Evolutionary conservation across 345 rosid genomes (phyloP).

Genomic region (Eucalyptus regnans): DNA sequence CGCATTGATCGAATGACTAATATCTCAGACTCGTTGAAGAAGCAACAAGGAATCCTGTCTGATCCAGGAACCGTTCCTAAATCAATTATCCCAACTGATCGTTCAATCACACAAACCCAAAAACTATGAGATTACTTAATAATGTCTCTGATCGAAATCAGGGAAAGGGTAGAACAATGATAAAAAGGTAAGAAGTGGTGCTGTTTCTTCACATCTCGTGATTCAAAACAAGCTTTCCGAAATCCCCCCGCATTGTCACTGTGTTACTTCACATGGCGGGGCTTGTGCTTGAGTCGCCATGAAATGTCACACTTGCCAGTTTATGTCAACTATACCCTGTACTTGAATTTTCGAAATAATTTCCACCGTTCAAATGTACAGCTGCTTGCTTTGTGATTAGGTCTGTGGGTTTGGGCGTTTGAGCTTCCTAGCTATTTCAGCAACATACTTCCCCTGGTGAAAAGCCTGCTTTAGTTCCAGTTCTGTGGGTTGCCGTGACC

Average conservation of each 20-base stretch:
- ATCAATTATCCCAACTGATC: neutral
- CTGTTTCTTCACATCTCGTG: neutral
- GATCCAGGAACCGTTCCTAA: neutral
- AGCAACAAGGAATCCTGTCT: no score
- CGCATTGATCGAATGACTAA: neutral
- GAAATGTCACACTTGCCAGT: neutral
- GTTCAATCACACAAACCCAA: neutral
- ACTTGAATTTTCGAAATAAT: neutral
- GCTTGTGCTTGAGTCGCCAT: neutral
- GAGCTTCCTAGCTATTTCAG: slow-evolving; percentile 76
- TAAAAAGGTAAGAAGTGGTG: neutral
- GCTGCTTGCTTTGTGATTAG: neutral
- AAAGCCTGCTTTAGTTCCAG: slow-evolving; percentile 78
- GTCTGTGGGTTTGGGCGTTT: neutral
- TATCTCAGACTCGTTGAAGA: no score
- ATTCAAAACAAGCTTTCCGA: neutral
- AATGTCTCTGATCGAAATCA: neutral
- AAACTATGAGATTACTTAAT: neutral
- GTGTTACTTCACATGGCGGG: neutral
- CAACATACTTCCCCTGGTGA: slow-evolving; percentile 76
- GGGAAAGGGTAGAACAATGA: neutral
- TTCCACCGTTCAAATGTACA: neutral
- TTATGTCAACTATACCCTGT: neutral
- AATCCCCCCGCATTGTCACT: neutral
- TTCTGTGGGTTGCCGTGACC: slow-evolving; percentile 67